phyloP scores from a whole-genome alignment of 441 rosid species.

The Gossypium trilobum region DNA sequence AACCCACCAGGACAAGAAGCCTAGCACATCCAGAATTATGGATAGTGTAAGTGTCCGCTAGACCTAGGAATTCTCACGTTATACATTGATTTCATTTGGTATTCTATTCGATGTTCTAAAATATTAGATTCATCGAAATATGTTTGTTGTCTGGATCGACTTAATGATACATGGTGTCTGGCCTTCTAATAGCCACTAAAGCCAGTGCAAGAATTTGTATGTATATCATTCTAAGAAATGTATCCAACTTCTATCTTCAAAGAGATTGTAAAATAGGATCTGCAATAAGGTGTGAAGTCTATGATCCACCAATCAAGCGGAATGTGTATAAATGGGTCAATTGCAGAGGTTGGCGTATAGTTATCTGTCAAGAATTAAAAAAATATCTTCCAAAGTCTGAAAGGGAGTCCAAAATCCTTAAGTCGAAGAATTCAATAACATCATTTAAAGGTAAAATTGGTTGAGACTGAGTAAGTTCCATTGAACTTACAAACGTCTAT shows the following conservation, averaged over 20 bases:
- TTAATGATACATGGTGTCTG: not conserved
- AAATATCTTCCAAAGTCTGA: not conserved
- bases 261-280: not conserved
- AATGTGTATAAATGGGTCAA: too few species aligned
- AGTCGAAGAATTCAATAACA: too few species aligned
- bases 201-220: not conserved
- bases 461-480: not conserved
- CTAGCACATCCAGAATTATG: not conserved
- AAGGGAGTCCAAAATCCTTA: not conserved
- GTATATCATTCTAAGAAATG: not conserved
- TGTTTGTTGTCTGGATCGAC: not conserved
- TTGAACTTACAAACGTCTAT: too few species aligned
- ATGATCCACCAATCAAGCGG: not conserved
- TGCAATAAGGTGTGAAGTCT: not conserved
- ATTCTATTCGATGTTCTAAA: not conserved
- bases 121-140: too few species aligned
- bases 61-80: not conserved
- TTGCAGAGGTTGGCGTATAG: not conserved
- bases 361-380: too few species aligned
- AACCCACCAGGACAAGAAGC: not conserved
- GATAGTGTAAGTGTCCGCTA: not conserved
- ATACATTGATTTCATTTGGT: not conserved
- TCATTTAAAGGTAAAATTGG: not conserved
- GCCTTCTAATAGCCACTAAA: not conserved
- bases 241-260: not conserved